Conservation (phyloP, 2,329 filamentous ascomycete genomes). For the Hypoxylon rubiginosum region DNA sequence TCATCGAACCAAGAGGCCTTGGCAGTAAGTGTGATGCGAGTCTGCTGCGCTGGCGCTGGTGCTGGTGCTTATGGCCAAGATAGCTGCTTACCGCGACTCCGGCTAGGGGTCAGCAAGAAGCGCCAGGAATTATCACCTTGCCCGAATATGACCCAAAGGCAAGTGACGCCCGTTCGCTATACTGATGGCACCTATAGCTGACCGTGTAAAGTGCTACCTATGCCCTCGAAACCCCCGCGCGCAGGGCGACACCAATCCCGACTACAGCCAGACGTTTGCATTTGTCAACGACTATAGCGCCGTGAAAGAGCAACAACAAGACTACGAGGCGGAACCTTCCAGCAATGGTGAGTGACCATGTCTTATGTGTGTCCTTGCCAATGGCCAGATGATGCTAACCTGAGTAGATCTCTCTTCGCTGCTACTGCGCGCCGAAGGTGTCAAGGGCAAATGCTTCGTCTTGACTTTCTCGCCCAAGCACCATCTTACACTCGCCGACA, state of each 20-base stretch:
- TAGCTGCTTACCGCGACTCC: not conserved
- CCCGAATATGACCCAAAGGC: conserved; percentile 85
- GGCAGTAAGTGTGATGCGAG: conserved; percentile 79
- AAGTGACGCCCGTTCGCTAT: conserved; percentile 41
- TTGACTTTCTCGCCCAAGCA: conserved; percentile 93
- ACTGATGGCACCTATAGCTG: not conserved
- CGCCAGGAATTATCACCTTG: conserved; percentile 74
- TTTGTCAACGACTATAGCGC: conserved; percentile 99
- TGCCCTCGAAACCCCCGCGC: conserved; percentile 93
- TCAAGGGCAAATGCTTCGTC: conserved; percentile 97
- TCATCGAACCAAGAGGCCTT: conserved; percentile 95
- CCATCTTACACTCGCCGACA: conserved; percentile 92
- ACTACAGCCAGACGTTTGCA: conserved; percentile 88
- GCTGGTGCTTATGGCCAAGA: conserved; percentile 9
- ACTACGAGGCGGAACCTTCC: conserved; percentile 69
- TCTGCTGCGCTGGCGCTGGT: not conserved
- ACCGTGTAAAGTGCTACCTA: conserved; percentile 79
- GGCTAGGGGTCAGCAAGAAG: conserved; percentile 81
- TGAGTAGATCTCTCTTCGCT: conserved; percentile 76
- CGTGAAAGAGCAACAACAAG: conserved; percentile 91
- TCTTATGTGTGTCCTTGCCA: not conserved
- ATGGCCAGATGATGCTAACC: conserved; percentile 13
- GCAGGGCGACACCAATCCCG: conserved; percentile 86
- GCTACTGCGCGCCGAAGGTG: conserved; percentile 84
- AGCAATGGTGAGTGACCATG: conserved; percentile 52